Percentiles rank a stretch among this genome's conserved stretches.
Evolutionary conservation across 169 alveolate species (phyloP).

Genomic region (Plasmodium inui): DNA sequence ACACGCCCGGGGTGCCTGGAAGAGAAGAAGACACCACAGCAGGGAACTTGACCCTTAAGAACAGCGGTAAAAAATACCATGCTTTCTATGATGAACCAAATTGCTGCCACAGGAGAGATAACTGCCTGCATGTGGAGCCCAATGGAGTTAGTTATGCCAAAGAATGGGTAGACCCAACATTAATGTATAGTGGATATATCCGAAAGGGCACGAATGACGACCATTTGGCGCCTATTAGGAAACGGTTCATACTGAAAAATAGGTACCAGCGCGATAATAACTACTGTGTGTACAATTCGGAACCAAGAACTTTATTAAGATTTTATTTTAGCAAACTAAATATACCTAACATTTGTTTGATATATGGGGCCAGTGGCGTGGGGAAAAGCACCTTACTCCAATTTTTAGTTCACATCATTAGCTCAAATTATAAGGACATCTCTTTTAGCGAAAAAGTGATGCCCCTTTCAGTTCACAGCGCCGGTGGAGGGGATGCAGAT

Average conservation of each 20-base stretch:
- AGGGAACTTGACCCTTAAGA: neutral
- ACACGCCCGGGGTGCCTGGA: neutral
- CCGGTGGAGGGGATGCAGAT: neutral
- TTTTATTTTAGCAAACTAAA: conserved; percentile 64
- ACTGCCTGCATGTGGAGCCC: neutral
- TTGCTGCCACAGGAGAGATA: neutral
- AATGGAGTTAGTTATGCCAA: neutral
- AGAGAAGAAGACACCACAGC: neutral
- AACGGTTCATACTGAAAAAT: conserved; percentile 28
- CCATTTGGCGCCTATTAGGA: neutral
- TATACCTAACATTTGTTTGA: conserved; percentile 53
- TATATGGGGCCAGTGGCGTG: conserved; percentile 64
- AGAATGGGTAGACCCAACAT: neutral
- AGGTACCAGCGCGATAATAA: conserved; percentile 55
- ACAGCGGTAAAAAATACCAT: neutral
- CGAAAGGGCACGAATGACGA: neutral
- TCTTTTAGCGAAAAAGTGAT: neutral
- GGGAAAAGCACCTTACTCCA: conserved; percentile 69
- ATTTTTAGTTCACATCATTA: conserved; percentile 24
- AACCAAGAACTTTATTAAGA: conserved; percentile 10
- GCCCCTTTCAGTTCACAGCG: neutral
- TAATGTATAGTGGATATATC: neutral
- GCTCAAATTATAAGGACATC: conserved; percentile 44
- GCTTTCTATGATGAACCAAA: neutral
- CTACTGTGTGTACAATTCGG: conserved; percentile 43